Conservation (phyloP, 2,329 filamentous ascomycete species). For the Aspergillus glaucus region DNA sequence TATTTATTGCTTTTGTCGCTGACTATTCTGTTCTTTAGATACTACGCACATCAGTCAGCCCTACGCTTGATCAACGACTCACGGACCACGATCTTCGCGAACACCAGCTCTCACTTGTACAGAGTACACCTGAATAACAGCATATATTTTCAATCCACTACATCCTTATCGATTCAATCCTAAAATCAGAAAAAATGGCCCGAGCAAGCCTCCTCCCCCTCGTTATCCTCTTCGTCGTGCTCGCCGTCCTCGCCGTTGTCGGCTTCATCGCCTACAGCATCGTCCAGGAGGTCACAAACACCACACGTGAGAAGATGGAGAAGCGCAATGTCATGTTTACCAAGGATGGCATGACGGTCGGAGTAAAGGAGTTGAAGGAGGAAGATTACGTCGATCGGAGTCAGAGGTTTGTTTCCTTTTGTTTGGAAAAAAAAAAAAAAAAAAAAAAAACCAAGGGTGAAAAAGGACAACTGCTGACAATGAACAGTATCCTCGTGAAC, state of each 20-base stretch:
- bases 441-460: background rate
- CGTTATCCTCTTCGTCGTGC: conserved; percentile 49
- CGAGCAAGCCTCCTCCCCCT: conserved; percentile 47
- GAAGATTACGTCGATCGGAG: conserved; percentile 57
- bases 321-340: conserved; percentile 57
- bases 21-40: too few relatives aligned
- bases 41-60: background rate
- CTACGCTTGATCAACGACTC: background rate
- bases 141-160: background rate
- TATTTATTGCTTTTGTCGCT: background rate
- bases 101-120: background rate
- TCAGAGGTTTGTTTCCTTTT: conserved; percentile 36
- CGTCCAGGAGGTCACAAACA: conserved; percentile 52
- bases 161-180: background rate
- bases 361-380: conserved; percentile 51
- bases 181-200: conserved; percentile 10
- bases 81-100: background rate
- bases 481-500: conserved; percentile 40
- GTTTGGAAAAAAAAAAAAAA: background rate
- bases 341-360: conserved; percentile 56
- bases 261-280: conserved; percentile 55
- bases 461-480: background rate
- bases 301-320: conserved; percentile 56
- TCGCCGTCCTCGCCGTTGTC: conserved; percentile 46
- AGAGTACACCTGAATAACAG: too few relatives aligned